A percentile compares a stretch with the other conserved stretches of the same genome.
Evolutionary conservation across 441 rosid genomes (phyloP).

Genomic region (Codiaeum variegatum): DNA sequence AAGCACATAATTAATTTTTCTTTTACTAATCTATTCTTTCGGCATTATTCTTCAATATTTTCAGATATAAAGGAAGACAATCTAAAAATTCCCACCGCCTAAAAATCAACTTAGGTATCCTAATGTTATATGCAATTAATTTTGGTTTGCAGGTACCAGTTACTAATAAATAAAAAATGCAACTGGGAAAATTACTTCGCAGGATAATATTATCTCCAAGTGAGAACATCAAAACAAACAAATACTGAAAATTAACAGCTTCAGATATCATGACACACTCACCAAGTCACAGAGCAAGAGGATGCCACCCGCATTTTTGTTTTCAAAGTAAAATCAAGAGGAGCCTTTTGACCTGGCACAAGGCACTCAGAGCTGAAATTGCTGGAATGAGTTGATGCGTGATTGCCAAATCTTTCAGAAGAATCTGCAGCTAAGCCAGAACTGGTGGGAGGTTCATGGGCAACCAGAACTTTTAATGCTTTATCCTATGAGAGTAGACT

Average conservation of each 20-base stretch:
- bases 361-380: constrained; percentile 51
- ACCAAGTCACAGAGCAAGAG: constrained; percentile 66
- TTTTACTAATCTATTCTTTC: neutral
- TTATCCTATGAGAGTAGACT: constrained; percentile 48
- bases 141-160: constrained; percentile 2
- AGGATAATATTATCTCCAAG: neutral
- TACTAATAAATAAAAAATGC: neutral
- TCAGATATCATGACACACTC: constrained; percentile 26
- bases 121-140: neutral
- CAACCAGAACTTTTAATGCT: constrained; percentile 79
- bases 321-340: constrained; percentile 89
- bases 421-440: constrained; percentile 34
- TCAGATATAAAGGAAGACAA: neutral
- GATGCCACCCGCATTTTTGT: constrained; percentile 57
- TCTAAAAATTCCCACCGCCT: neutral
- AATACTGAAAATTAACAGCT: constrained; percentile 10
- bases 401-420: constrained; percentile 38
- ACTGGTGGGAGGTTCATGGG: constrained; percentile 30
- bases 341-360: constrained; percentile 56
- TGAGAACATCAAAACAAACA: neutral
- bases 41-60: neutral
- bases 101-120: neutral
- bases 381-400: constrained; percentile 31
- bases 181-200: neutral
- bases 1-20: neutral